Conservation (phyloP, 1,284 basidiomycete species). For the Trametes sp. region DNA sequence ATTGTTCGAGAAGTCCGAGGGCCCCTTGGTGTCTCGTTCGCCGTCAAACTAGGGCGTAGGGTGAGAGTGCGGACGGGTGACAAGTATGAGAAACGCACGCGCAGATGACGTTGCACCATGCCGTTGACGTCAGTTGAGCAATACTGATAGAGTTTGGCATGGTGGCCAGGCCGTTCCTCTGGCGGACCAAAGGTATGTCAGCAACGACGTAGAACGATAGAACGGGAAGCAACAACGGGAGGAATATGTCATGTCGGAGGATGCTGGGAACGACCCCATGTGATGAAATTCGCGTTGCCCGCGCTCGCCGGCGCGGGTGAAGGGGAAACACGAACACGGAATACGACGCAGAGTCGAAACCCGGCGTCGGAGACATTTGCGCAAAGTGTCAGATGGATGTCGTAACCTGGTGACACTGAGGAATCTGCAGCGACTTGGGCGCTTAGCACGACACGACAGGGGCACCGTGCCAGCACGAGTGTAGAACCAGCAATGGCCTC, state of each 20-base stretch:
- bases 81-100: constrained; percentile 44
- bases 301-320: neutral
- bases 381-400: neutral
- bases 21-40: constrained; percentile 54
- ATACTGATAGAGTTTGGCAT: constrained; percentile 67
- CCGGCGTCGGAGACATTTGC: neutral
- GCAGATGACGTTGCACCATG: constrained; percentile 56
- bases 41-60: constrained; percentile 53
- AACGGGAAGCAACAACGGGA: neutral
- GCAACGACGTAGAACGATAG: neutral
- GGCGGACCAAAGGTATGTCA: constrained; percentile 3
- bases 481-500: neutral
- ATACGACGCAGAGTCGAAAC: neutral
- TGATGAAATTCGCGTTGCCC: neutral
- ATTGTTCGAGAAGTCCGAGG: constrained; percentile 51
- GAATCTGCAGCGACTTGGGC: neutral
- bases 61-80: constrained; percentile 13
- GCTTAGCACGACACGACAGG: neutral
- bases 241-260: neutral
- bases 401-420: neutral
- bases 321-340: neutral
- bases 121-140: constrained; percentile 57
- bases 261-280: neutral
- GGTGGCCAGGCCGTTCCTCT: constrained; percentile 59
- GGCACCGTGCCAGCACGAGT: neutral